Conservation (phyloP, 345 rosid species). For the Melastoma malabathricum region DNA sequence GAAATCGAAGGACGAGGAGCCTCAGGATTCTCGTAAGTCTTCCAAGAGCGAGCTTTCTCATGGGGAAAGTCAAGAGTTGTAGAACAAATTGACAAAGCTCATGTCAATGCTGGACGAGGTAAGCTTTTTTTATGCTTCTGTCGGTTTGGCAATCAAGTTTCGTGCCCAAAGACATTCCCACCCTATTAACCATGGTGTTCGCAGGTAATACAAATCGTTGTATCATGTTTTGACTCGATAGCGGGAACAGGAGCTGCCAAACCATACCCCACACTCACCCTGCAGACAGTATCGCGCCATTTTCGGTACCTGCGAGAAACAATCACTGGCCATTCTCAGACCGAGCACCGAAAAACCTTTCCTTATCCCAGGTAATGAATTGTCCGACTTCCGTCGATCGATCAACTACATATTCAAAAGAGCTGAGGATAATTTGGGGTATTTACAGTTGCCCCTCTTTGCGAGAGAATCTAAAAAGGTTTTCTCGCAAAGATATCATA, state of each 20-base stretch:
- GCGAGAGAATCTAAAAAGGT: too few relatives aligned
- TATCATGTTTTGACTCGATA: constrained; percentile 81
- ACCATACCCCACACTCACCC: constrained; percentile 81
- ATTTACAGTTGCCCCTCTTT: too few relatives aligned
- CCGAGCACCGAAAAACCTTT: too few relatives aligned
- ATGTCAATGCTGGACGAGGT: constrained; percentile 90
- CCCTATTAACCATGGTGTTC: not conserved
- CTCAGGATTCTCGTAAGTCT: constrained; percentile 23
- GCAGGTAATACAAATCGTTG: constrained; percentile 96
- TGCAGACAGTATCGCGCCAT: constrained; percentile 87
- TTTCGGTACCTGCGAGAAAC: constrained; percentile 87
- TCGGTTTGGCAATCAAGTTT: too few relatives aligned
- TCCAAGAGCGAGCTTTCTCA: constrained; percentile 47
- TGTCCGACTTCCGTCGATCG: too few relatives aligned
- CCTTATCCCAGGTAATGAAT: too few relatives aligned
- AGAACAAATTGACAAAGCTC: constrained; percentile 74
- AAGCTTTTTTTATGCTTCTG: constrained; percentile 1
- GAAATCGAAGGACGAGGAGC: constrained; percentile 28
- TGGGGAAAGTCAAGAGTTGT: constrained; percentile 80
- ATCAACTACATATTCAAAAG: too few relatives aligned
- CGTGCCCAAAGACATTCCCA: too few relatives aligned
- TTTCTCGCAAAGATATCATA: too few relatives aligned
- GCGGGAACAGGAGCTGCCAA: constrained; percentile 85
- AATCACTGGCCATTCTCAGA: constrained; percentile 60
- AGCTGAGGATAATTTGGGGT: too few relatives aligned